A percentile compares a stretch with the other conserved stretches of the same genome.
Evolutionary conservation across 2,329 filamentous ascomycete genomes (phyloP).

Genomic region (Curvularia verruculosa): DNA sequence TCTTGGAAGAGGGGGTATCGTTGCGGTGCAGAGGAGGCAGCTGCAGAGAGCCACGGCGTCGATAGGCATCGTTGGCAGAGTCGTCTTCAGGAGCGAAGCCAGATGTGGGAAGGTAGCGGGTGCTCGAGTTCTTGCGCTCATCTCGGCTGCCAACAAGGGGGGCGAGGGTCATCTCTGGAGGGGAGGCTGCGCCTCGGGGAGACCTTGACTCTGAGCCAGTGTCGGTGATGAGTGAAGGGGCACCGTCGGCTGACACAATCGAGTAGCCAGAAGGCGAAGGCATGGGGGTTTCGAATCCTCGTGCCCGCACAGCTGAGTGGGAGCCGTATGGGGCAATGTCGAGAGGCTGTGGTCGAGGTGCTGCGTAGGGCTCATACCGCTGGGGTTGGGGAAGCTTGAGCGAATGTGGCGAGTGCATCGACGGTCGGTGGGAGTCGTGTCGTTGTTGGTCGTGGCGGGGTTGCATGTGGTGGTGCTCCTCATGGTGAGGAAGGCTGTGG

Average conservation of each 20-base stretch:
- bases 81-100: constrained; percentile 49
- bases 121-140: constrained; percentile 47
- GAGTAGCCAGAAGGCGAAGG: constrained; percentile 68
- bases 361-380: constrained; percentile 40
- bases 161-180: constrained; percentile 52
- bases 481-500: constrained; percentile 32
- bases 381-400: constrained; percentile 45
- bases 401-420: constrained; percentile 35
- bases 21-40: constrained; percentile 41
- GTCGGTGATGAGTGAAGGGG: constrained; percentile 75
- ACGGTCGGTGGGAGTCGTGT: constrained; percentile 31
- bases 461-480: constrained; percentile 34
- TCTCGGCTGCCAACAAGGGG: constrained; percentile 45
- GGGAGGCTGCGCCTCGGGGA: constrained; percentile 53
- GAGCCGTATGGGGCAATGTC: constrained; percentile 36
- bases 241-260: constrained; percentile 66
- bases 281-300: constrained; percentile 61
- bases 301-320: constrained; percentile 31
- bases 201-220: constrained; percentile 56
- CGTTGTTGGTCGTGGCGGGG: constrained; percentile 40
- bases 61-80: constrained; percentile 32
- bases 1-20: constrained; percentile 17
- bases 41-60: constrained; percentile 42
- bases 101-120: constrained; percentile 46
- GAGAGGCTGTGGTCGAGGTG: constrained; percentile 42